Percentiles rank a stretch among this genome's conserved stretches.
phyloP scores from a whole-genome alignment of 257 asterid species.

The Thymus mandschuricus region DNA sequence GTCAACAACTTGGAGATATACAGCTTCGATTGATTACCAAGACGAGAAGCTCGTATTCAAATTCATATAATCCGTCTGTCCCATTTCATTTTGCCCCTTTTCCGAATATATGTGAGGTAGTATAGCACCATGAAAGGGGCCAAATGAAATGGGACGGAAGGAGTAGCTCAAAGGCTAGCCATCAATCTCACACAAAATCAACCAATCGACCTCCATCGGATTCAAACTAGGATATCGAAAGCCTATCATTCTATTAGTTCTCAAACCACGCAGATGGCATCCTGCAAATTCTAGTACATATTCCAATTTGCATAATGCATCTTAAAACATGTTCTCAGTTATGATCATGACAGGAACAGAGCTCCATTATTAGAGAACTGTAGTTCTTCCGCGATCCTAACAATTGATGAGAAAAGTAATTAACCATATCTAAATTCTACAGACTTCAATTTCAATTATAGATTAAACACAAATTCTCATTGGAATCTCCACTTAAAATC shows the following conservation, averaged over 20 bases:
- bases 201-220: slow-evolving; percentile 3
- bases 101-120: no score
- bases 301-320: not conserved
- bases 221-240: not conserved
- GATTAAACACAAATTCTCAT: not conserved
- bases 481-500: not conserved
- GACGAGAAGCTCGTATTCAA: slow-evolving; percentile 38
- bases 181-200: not conserved
- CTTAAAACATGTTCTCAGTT: not conserved
- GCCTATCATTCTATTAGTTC: slow-evolving; percentile 4
- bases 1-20: slow-evolving; percentile 40
- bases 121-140: no score
- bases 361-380: not conserved
- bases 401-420: not conserved
- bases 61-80: not conserved
- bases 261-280: not conserved
- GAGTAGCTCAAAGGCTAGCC: slow-evolving; percentile 19
- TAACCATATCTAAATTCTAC: slow-evolving; percentile 6
- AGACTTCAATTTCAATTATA: not conserved
- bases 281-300: not conserved
- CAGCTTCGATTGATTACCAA: slow-evolving; percentile 46
- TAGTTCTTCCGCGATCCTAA: slow-evolving; percentile 7
- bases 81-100: no score
- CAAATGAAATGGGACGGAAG: no score
- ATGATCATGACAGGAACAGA: not conserved